Evolutionary conservation across 1,139 yeast genomes (phyloP), one percentile per base, ranked within the genome.

Genomic region (Trichomonascaceae sp.): DNA sequence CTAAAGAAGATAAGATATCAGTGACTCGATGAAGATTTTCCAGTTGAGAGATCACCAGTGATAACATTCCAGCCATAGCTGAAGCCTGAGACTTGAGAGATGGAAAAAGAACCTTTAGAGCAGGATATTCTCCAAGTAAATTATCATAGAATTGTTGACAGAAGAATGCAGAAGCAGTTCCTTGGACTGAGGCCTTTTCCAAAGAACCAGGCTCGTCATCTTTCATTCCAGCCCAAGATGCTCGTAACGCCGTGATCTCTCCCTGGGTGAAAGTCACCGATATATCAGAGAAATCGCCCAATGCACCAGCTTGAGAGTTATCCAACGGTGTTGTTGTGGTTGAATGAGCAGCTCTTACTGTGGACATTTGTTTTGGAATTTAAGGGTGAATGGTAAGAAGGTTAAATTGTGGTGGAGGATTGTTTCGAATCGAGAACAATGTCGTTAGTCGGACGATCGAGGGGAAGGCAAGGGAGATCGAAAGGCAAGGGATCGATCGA

Each of bases 11-110:
- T 51, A 87, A 71, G 57, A 83, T 84, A 48, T 79, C 85, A 62
- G 85, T 84, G 62, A 87, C 73, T 4, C 70, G 69, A 1, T 72
- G 66, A 55, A 70, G 70, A 60, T 67, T 66, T 8, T 70, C 83
- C 61, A 76, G 68, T 67, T 70, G 71, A 46, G 77, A 69, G 53
- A 84, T 77, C 5, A 86, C 84, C 52, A 81, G 74, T n/a, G 84
- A 75, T 65, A 85, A 66, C n/a, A 84, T 88, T 2, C 93, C 93
- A 0, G 95, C 90, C 74, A 87, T 85, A 18, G 91, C 80, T 8
- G 82, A 81, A 0, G 95, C 90, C 70, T 85, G 89, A 60, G 83
- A 85, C 60, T 78, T 79, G 58, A 84, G 79, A 15, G 84, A 79
- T 0, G 90, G 89, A 66, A 83, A 84, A 63, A 81, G 66, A 45